Percentiles rank a stretch among this genome's conserved stretches.
These are phyloP conservation scores for Paragyromitra xinjiangensis DNA, from an alignment of 495 filamentous ascomycete species.

Conservation along the genomic window DNA sequence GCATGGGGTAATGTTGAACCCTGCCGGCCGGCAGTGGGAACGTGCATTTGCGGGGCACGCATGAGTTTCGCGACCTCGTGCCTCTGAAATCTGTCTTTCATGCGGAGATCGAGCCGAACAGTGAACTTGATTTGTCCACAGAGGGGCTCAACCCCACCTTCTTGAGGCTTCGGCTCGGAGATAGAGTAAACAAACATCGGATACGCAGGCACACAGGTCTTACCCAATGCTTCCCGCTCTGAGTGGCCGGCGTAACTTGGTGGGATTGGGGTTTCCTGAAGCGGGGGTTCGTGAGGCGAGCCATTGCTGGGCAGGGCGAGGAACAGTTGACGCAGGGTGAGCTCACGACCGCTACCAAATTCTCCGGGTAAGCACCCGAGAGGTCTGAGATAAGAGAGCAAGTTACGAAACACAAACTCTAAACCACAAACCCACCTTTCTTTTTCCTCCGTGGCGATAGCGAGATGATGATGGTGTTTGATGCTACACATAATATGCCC, in stretches of 20 bases:
- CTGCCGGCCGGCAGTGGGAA: constrained; percentile 13
- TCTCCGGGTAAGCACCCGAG: constrained; percentile 48
- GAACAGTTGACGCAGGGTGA: constrained; percentile 37
- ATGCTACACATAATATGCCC: background rate
- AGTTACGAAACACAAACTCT: constrained; percentile 49
- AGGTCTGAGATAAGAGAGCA: constrained; percentile 44
- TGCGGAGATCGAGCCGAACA: constrained; percentile 32
- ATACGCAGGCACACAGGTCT: constrained; percentile 40
- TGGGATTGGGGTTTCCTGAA: constrained; percentile 37
- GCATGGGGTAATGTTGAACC: constrained; percentile 24
- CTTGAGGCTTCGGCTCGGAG: constrained; percentile 21
- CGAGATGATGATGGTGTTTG: constrained; percentile 6
- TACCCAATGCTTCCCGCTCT: constrained; percentile 10
- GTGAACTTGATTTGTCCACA: constrained; percentile 15
- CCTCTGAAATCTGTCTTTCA: constrained; percentile 31
- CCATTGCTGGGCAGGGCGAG: constrained; percentile 9
- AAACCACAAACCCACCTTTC: constrained; percentile 12
- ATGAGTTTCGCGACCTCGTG: constrained; percentile 20
- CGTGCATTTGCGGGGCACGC: constrained; percentile 48
- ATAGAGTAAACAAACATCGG: constrained; percentile 33
- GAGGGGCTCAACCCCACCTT: constrained; percentile 27
- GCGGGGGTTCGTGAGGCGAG: constrained; percentile 26
- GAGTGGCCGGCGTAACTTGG: constrained; percentile 14
- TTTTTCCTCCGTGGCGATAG: constrained; percentile 22
- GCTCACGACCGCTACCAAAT: constrained; percentile 25